These are phyloP conservation scores for Saturnispora hagleri DNA, from an alignment of 805 yeast genomes.

Conservation along the genomic window DNA sequence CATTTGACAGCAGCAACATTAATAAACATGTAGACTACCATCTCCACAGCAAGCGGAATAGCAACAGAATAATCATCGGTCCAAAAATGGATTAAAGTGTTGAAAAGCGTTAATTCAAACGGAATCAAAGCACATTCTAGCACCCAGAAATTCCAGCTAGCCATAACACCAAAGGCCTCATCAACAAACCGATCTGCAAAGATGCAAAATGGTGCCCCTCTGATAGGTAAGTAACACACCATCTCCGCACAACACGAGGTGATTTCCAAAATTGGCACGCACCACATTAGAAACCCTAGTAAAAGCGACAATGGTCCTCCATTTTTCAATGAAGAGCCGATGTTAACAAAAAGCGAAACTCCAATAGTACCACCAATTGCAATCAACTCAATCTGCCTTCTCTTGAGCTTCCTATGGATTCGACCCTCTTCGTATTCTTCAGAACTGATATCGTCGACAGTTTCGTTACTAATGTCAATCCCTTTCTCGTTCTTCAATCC, in stretches of 20 bases:
- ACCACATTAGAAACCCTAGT: constrained; percentile 33
- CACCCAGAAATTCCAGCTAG: constrained; percentile 42
- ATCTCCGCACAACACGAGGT: constrained; percentile 37
- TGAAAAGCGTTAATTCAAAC: constrained; percentile 40
- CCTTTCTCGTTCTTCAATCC: constrained; percentile 1
- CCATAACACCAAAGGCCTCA: constrained; percentile 34
- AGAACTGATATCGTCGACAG: not conserved
- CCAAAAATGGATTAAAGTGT: constrained; percentile 48
- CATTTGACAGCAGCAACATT: constrained; percentile 39
- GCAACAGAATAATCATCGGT: constrained; percentile 40
- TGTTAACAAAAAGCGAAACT: constrained; percentile 35
- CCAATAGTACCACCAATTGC: constrained; percentile 55
- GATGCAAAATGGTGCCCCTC: constrained; percentile 36
- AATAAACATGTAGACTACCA: constrained; percentile 33
- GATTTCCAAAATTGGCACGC: constrained; percentile 33
- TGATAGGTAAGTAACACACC: constrained; percentile 36
- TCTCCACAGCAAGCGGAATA: constrained; percentile 35
- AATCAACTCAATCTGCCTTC: constrained; percentile 66
- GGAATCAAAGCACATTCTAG: constrained; percentile 40
- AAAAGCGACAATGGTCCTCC: constrained; percentile 36
- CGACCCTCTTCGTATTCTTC: constrained; percentile 11
- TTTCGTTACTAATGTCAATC: not conserved
- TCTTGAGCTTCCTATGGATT: constrained; percentile 31
- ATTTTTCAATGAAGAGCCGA: constrained; percentile 30
- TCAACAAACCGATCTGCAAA: constrained; percentile 40